Base-by-base conservation (phyloP, 108 stramenopile genomes). In the Nitzschia sp. region DNA sequence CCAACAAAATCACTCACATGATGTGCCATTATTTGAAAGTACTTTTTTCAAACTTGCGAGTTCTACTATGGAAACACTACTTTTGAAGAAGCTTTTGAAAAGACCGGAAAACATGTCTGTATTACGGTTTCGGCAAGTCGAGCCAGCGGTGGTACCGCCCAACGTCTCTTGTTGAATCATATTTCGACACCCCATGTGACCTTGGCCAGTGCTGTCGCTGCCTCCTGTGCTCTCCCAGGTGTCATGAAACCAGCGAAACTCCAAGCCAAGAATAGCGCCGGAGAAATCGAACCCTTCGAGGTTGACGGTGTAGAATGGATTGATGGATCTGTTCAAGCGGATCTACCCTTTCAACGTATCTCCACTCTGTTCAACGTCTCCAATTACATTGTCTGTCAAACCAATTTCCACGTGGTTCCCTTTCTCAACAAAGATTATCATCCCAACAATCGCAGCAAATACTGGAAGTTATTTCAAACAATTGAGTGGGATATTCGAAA, bases 281-380 rank as follows among this genome's bases (percentile, higher is more conserved):
- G 96, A 46, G 78, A 86, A 34, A 70, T 90, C 21, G 83, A 84
- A 37, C 90, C 87, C 39, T 96, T 96, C 67, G 96, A 96, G 64
- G 92, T 96, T 41, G 96, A 96, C 67, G 96, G 96, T 41, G 92
- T 95, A 0, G 92, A 94, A 55, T 96, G 93, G 93, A 96, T 96
- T 52, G 95, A 96, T 67, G 95, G 95, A 21, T 86, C 85, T 59
- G 92, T 96, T 42, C 92, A 94, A 65, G 95, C 95, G 43, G 95
- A 96, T 78, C 67, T 96, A 10, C 95, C 95, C 1, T 94, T 96
- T 82, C 91, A 93, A 70, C 76, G 92, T 9, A 96, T 96, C 65
- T 81, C 90, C 7, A 93, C 95, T 14, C 76, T 96, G 0, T 96
- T 96, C 82, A 93, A 92, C 64, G 90, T 96, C 6, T 81, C 86